Evolutionary conservation across 176 grass and related monocot genomes (phyloP), one percentile per base, ranked within the genome.

Genomic region (Aegilops tauschii): DNA sequence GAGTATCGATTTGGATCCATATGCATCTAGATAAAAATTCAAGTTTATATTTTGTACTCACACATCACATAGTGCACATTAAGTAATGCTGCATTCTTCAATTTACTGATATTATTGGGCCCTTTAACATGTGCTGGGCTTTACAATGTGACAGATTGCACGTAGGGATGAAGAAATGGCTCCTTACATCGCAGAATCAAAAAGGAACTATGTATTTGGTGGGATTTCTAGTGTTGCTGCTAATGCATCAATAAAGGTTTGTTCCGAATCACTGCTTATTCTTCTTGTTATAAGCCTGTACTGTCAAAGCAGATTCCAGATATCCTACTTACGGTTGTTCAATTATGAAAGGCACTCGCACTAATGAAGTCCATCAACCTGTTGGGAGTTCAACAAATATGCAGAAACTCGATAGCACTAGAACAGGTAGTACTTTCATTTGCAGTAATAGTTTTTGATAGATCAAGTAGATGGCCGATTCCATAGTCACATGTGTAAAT

Each of bases 331-430:
- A 28, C 17, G 12, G 40, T 68, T 61, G 9, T 90, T 72, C 45
- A 81, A 70, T 77, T 18, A 65, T 76, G 63, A 86, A 69, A 81
- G 96, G 97, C 94, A 79, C 88, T 98, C 18, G 79, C 88, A 88
- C 90, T 96, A 78, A 98, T 98, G 88, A 98, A 90, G 87, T 98
- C 94, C 65, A 96, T 98, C 78, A 98, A 98, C 77, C 82, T 98
- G 82, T 80, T 98, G 81, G 97, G 97, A 31, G 97, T 98, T 52
- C 97, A 98, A 77, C 97, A 98, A 89, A 96, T 98, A 90, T 98
- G 97, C 88, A 98, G 92, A 81, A 98, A 98, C 76, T 96, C 90
- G 13, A 90, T 96, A 86, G 97, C 97, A 81, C 76, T 98, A 37
- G 97, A 98, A 88, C 97, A 96, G 94, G 97, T 98, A 77, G 14